Evolutionary conservation across 345 rosid genomes (phyloP), one percentile per base, ranked within the genome.

Genomic region (Camelina hispida): DNA sequence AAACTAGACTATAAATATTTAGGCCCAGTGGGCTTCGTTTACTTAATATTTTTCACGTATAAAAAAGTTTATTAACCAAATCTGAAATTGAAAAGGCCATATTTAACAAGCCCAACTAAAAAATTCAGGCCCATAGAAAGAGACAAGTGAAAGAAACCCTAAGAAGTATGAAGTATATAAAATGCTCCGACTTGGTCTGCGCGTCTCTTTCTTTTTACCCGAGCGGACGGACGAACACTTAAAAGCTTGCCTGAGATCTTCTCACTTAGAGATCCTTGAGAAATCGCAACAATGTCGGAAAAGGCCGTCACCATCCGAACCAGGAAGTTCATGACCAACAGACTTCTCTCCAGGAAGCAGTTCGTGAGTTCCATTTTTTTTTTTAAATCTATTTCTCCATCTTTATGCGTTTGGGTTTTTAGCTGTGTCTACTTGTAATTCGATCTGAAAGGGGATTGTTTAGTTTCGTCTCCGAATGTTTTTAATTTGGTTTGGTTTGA

Each of bases 291-390:
- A 38, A 92, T 89, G 97, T 90, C 96, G 78, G 99, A 92, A 77
- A 95, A 90, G 81, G 97, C 97, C 5, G 93, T 90, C 9, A 95
- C 98, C 0, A 87, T 95, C 46, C 73, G 98, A 2, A 95, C 97
- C 46, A 75, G 99, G 61, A 95, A 95, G 72, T 92, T 95, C 83
- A 95, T 95, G 98, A 95, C 99, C 52, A 95, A 95, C 81, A 84
- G 99, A 78, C 98, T 95, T 44, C 98, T 93, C 69, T 76, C 97
- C n/a, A 90, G 99, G 91, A 95, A 91, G 85, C 99, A 95, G 68
- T 95, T 95, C 70, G 99, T 95, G 66, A 84, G 98, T 73, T 71
- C 1, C 32, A 54, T 53, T 22, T 4, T 40, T 20, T 28, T 1
- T 1, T 32, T 47, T 61, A 17, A 14, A 5, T 44, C 17, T 59